Evolutionary conservation across 2,329 filamentous ascomycete genomes (phyloP), one percentile per base, ranked within the genome.

Genomic region (Neofusicoccum umdonicola): DNA sequence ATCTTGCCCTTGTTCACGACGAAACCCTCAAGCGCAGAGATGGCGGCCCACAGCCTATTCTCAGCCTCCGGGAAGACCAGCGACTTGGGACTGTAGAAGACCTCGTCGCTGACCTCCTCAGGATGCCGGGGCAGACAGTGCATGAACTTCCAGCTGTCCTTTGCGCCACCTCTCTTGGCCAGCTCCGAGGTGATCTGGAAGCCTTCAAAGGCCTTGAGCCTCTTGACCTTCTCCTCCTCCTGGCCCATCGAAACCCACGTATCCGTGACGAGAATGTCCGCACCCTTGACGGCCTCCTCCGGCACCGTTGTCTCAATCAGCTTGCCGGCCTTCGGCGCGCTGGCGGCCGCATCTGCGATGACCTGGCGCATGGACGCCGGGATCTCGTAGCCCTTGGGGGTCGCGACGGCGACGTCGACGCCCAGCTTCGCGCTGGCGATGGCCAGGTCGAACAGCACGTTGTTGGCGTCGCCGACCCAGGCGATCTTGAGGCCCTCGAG

Each of bases 241-340:
- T 98, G 94, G 52, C 95, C 95, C 95, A 99, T 99, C 1, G 92
- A 96, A 37, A 99, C 87, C 95, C 95, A 99, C 0, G 95, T 99
- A 74, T 99, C 95, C 0, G 95, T 99, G 22, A 98, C 93, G 65
- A 99, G 82, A 62, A 98, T 85, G 75, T 99, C 90, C 3, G 95
- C 94, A 68, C 89, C 82, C 80, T 91, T 91, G 74, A 97, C 88
- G 1, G 84, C 95, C 72, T 96, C 91, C 75, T 95, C 91, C 0
- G 94, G 95, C 0, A 90, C 81, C 22, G 84, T 90, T 0, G 92
- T 96, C 78, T 96, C 90, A 4, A 80, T 81, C 39, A 97, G 83
- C 70, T 84, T 88, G 15, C 91, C 91, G 1, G 88, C 83, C 0
- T 80, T 83, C 15, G 80, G 71, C 4, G 89, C 81, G 4, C 72